Base-by-base conservation (phyloP, 1,284 basidiomycete species). In the Papiliotrema laurentii region DNA sequence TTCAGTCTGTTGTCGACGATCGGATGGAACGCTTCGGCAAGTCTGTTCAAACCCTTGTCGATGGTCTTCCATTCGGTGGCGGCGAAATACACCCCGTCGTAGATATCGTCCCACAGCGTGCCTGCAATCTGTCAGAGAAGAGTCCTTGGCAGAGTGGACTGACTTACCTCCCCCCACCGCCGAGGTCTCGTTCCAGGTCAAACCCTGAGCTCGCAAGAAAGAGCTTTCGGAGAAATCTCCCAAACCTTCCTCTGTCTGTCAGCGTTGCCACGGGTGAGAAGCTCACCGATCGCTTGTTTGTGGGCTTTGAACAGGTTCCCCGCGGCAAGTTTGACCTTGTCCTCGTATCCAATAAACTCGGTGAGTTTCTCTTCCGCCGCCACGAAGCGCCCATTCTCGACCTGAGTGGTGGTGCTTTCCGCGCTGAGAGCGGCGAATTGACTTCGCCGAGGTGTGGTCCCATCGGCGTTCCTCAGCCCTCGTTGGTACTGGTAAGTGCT, bases 241-340 rank as follows among this genome's bases (percentile, higher is more conserved):
- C 4, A 57, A 30, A 13, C 55, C 55, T 16, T 54, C 55, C 47
- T 54, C 55, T 57, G 43, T 7, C 3, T 18, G 25, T 40, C 13
- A 35, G 35, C 10, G 13, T 36, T 9, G 13, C 7, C 31, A 19
- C 13, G 21, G 16, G 14, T 4, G 16, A 18, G 21, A 7, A 13
- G 47, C 55, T 46, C 5, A 57, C 55, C 55, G 22, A 57, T 51
- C 14, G 52, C 55, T 30, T 51, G 46, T 41, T 58, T 57, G 45
- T 60, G 58, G 11, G 58, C 58, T 34, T 58, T 56, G 54, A 56
- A 61, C 22, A 61, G 47, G 38, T 61, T 61, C 18, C 44, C 47
- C 0, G 59, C 56, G 5, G 58, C 49, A 14, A 45, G 33, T 30
- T 47, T 44, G 18, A 43, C 45, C 35, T 53, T 54, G 33, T 49